Conservation (phyloP, 257 asterid genomes). For the Avicennia marina region DNA sequence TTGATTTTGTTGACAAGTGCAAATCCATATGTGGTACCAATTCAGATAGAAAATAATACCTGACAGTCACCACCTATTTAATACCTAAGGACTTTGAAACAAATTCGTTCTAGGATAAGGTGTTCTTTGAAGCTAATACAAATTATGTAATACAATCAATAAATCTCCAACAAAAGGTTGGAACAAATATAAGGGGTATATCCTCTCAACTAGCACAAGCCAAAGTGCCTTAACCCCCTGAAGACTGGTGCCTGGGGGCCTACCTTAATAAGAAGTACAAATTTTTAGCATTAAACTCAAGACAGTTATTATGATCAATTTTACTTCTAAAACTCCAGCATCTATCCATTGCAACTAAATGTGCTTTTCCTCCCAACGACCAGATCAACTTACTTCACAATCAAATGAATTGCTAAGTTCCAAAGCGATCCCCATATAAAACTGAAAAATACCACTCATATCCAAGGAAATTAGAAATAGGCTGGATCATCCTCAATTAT, state of each 20-base stretch:
- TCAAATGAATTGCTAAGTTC: neutral
- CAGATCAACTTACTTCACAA: constrained; percentile 1
- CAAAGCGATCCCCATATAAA: neutral
- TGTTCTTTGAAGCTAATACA: too few relatives aligned
- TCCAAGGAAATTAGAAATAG: neutral
- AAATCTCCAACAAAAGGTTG: neutral
- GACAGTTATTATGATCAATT: neutral
- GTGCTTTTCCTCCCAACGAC: neutral
- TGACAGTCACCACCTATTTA: too few relatives aligned
- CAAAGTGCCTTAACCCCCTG: constrained; percentile 1
- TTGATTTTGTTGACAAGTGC: too few relatives aligned
- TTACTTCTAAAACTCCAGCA: neutral
- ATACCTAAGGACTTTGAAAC: too few relatives aligned
- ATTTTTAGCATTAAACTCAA: neutral
- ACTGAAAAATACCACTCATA: neutral
- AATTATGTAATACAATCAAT: too few relatives aligned
- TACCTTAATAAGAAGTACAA: too few relatives aligned
- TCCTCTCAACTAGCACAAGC: neutral
- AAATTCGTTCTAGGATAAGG: too few relatives aligned
- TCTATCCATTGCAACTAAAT: neutral
- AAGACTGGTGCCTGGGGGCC: too few relatives aligned
- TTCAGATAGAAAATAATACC: too few relatives aligned
- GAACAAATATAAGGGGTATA: neutral
- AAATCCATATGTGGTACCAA: too few relatives aligned
- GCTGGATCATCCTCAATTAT: neutral